These are phyloP conservation scores for Beta corolliflora DNA, from an alignment of 179 eudicot species.

Conservation along the genomic window DNA sequence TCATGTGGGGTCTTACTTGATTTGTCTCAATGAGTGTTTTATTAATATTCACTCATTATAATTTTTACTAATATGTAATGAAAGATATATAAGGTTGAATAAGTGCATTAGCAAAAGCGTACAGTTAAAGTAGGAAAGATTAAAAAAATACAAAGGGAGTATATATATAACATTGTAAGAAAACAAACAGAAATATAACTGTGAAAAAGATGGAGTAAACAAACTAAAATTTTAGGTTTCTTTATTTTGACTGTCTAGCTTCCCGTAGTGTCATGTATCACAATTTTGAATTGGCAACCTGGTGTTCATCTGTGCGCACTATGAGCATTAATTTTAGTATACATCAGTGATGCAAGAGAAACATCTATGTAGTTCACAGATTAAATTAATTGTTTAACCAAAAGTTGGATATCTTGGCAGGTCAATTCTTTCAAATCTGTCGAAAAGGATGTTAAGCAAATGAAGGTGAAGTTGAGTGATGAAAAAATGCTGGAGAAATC, in stretches of 20 bases:
- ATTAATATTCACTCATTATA: no score
- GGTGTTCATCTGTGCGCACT: background rate
- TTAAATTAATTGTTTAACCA: background rate
- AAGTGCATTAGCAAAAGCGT: no score
- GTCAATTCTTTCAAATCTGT: conserved; percentile 67
- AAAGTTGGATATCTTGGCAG: conserved; percentile 37
- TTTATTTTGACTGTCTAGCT: background rate
- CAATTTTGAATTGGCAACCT: background rate
- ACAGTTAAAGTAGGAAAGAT: no score
- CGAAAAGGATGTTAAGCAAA: conserved; percentile 78
- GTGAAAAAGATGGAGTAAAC: background rate
- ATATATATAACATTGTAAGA: background rate
- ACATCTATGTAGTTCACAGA: background rate
- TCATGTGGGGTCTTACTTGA: no score
- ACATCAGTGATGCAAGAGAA: background rate
- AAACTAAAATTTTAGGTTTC: background rate
- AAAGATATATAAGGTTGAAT: no score
- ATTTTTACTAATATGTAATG: no score
- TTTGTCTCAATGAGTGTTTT: no score
- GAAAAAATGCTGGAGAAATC: conserved; percentile 66
- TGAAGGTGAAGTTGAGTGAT: conserved; percentile 70
- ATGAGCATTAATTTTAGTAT: background rate
- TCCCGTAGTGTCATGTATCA: background rate
- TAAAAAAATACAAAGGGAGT: background rate
- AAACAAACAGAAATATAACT: background rate